Evolutionary conservation across 2,329 filamentous ascomycete genomes (phyloP), one percentile per base, ranked within the genome.

Genomic region (Aspergillus chevalieri): DNA sequence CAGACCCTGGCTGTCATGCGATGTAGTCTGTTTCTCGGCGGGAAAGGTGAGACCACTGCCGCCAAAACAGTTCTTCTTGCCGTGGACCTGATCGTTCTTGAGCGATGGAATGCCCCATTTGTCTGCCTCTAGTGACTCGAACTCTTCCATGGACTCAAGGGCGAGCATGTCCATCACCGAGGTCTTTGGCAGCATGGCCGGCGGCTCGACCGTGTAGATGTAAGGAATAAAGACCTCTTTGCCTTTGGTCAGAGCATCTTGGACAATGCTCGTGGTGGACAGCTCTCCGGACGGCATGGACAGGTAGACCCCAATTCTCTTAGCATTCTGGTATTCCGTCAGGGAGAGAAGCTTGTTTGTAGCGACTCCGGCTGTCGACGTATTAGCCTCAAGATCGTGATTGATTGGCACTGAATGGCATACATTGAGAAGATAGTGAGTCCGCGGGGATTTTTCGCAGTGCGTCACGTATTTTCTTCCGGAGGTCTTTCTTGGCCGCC

Each of bases 141-240:
- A 95, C 66, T 98, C 93, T 24, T 80, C 72, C 46, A 89, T 68
- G 22, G 83, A 85, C 49, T 78, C 74, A 38, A 98, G 75, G 54
- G 83, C 83, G 19, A 98, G 82, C 93, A 98, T 97, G 64, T 96
- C 90, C 93, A 98, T 98, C 47, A 93, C 79, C 14, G 87, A 87
- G 4, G 63, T 73, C 5, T 82, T 80, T 49, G 74, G 73, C 24
- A 67, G 66, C 5, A 64, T 55, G 21, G 57, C 54, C 12, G 66
- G 59, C 14, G 62, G 58, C 71, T 51, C 73, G 65, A 74, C 26
- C 75, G 78, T 83, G 71, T 93, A 85, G 47, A 95, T 85, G 65
- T 93, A 96, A 0, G 93, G 93, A 44, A 98, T 84, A 67, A 89
- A 97, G 50, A 98, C 90, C 53, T 85, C 77, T 71, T 97, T 98